Base-by-base conservation (phyloP, 1,284 basidiomycete species). In the Wallemia mellicola region DNA sequence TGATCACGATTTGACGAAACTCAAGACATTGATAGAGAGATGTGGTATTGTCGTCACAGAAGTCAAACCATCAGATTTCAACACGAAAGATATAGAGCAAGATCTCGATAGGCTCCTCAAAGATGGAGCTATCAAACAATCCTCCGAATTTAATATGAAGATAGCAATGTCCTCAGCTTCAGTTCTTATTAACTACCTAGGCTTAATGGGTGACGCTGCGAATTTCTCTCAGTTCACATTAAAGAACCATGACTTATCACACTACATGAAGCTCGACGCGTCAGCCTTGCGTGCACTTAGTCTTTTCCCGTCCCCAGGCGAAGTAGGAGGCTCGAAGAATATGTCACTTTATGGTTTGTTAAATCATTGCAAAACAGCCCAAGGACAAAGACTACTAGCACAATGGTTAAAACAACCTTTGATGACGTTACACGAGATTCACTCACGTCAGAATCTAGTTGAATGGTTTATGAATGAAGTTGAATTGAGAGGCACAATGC, bases 351-450 rank as follows among this genome's bases (percentile, higher is more conserved):
- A 87, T 61, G 89, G 91, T 0, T 72, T 95, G 24, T 70, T 98
- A 62, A 95, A 98, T 69, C 84, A 83, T 64, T 96, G 94, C 75
- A 94, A 92, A 71, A 98, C 94, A 1, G 81, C 85, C 0, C 94
- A 98, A 68, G 94, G 94, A 0, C 81, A 85, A n/a, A 74, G 94
- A 60, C 70, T 95, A 60, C 75, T 99, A 1, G 84, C 80, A 0
- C 83, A 83, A 61, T 99, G 92, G 92, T 73, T 99, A 60, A 96
- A 95, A 69, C 94, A 98, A 70, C 94, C 94, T 1, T 73, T 98
- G 27, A 80, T 96, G 48, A 95, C 95, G 68, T 71, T 87, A 24
- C 89, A 96, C 65, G 83, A 91, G 66, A 98, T 98, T 63, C 73
- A 76, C 33, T 83, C 82, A 67, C 75, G 89, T 3, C 89, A 92